Base-by-base conservation (phyloP, 176 grass and related monocot species). In the Juncus effusus region DNA sequence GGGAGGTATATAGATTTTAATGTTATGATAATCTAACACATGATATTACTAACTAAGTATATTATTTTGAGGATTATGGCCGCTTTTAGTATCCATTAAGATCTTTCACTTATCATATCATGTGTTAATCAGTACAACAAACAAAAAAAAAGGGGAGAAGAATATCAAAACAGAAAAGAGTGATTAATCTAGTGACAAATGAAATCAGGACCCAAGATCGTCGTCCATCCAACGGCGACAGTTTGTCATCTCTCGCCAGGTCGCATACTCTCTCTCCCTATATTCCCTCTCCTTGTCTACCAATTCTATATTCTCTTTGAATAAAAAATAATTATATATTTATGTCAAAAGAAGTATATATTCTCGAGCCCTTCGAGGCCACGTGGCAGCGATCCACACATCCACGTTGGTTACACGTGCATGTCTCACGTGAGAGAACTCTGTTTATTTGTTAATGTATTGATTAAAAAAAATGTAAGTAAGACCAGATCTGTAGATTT, bases 311-410 rank as follows among this genome's bases (percentile, higher is more conserved):
- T 28, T 28, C 19, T 28, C 19, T 28, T 28, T 28, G 19, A 28
- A 28, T 28, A 28, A 28, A 28, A 28, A 28, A 28, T 28, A 28
- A 28, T 1, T 28, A 28, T 28, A 28, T 28, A 28, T 28, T 28
- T 28, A 28, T 28, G 19, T 28, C 19, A 28, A 28, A 28, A 28
- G 19, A 28, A 28, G 19, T 28, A 28, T 28, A 28, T 28, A 28
- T 70, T 70, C 79, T 82, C 58, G 63, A 81, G 44, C 64, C 64
- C 50, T 38, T 82, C 64, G 56, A 76, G 72, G 42, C 61, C 79
- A 82, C 71, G 66, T 72, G 65, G 56, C 76, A 11, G 1, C 11
- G 65, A 79, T 57, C 13, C 45, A 72, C 12, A 62, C 37, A 51
- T 78, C 73, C 8, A 44, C 64, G 64, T 64, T 70, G 41, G 28